Evolutionary conservation across 2,329 filamentous ascomycete genomes (phyloP).

Genomic region (Macrophomina tecta): DNA sequence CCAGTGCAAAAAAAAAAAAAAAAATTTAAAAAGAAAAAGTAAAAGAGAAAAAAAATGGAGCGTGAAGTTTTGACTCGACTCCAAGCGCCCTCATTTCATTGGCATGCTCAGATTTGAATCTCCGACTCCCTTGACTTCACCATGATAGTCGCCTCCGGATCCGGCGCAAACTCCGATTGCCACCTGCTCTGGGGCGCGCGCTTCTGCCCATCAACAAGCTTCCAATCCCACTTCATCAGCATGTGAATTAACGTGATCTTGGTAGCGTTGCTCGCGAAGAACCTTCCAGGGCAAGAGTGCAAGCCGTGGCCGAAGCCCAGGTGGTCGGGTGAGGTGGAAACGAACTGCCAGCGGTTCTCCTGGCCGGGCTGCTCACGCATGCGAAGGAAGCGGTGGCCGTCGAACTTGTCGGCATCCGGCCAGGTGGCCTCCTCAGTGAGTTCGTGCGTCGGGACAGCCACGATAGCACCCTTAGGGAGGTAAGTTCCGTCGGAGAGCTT

Average conservation of each 20-base stretch:
- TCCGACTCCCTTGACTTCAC: conserved; percentile 1
- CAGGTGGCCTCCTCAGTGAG: conserved; percentile 13
- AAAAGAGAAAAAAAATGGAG: too few relatives aligned
- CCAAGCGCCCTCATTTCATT: too few relatives aligned
- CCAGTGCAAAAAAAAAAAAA: too few relatives aligned
- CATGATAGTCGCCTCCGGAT: not conserved
- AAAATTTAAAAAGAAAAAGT: too few relatives aligned
- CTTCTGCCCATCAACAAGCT: not conserved
- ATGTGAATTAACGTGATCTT: conserved; percentile 35
- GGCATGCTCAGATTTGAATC: not conserved
- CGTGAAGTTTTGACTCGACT: too few relatives aligned
- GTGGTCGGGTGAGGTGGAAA: conserved; percentile 32
- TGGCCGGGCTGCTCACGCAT: conserved; percentile 6
- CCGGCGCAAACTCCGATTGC: conserved; percentile 3
- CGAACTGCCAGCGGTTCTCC: conserved; percentile 11
- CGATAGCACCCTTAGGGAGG: conserved; percentile 12
- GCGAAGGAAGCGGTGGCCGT: conserved; percentile 19
- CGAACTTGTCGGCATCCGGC: conserved; percentile 4
- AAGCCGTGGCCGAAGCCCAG: conserved; percentile 40
- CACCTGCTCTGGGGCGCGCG: not conserved
- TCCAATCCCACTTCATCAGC: conserved; percentile 13
- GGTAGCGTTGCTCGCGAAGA: conserved; percentile 43
- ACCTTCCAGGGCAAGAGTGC: conserved; percentile 42
- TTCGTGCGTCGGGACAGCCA: conserved; percentile 5
- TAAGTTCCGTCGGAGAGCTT: conserved; percentile 15